Evolutionary conservation across 106 monocot species (phyloP).

Genomic region (Posidonia australis): DNA sequence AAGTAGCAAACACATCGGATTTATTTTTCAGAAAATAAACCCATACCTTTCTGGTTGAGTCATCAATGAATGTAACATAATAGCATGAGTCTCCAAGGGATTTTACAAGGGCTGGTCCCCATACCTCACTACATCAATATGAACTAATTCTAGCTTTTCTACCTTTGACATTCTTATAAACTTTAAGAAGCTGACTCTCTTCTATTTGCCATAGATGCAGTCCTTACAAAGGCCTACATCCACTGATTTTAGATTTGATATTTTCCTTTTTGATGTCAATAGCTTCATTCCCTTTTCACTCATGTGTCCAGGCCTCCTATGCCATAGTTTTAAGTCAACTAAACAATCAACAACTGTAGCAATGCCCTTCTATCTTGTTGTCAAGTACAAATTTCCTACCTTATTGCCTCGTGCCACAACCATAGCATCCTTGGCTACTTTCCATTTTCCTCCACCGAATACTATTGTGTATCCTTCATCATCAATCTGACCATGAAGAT

Average conservation of each 20-base stretch:
- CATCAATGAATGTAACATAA: neutral
- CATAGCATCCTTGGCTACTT: neutral
- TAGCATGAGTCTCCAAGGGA: neutral
- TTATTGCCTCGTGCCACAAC: neutral
- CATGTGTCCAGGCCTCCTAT: too few species aligned
- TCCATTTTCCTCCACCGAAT: neutral
- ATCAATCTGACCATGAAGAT: neutral
- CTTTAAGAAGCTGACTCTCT: neutral
- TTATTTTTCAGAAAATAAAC: neutral
- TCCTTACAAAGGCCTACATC: neutral
- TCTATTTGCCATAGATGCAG: slow-evolving; percentile 1
- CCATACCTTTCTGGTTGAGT: neutral
- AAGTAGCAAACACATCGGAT: neutral
- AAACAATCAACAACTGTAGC: too few species aligned
- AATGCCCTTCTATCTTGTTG: neutral
- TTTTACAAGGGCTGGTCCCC: neutral
- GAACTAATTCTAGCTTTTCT: neutral
- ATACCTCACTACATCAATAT: neutral
- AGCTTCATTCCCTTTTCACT: too few species aligned
- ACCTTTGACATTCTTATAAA: neutral
- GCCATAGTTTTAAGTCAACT: too few species aligned
- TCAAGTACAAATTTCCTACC: neutral
- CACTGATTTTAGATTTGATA: neutral
- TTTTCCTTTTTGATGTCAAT: neutral
- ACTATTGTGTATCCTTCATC: neutral